Evolutionary conservation across 176 grass and related monocot genomes (phyloP), one percentile per base, ranked within the genome.

Genomic region (Chrysopogon serrulatus): DNA sequence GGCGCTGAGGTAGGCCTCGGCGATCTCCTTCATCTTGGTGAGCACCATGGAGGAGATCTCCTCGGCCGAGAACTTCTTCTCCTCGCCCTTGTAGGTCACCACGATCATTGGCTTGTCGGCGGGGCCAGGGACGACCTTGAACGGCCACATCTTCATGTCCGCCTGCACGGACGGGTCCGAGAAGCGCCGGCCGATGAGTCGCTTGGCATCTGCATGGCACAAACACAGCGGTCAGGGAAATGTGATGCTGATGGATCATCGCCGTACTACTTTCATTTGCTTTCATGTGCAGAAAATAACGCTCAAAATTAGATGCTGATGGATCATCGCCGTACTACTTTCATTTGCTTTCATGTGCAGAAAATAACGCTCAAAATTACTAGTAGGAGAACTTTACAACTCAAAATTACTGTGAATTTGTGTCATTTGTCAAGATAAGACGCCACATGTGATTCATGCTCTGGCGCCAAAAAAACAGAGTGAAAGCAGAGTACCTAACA

Each of bases 1-100:
- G 10, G 26, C 39, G 69, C 88, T 61, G 5, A 98, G 82, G 69
- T 75, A 95, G 0, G 84, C 88, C 88, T 95, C 90, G 0, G 95
- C 95, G 35, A 88, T 88, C 71, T 98, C 91, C 72, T 80, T 86
- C 92, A 98, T 95, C 87, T 98, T 98, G 24, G 19, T 82, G 35
- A 98, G 88, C 23, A 95, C 91, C 95, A 98, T 98, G 84, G 95
- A 93, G 30, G 90, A 95, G 26, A 98, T 98, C 87, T 98, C 92
- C 86, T 98, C 92, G 2, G 95, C 77, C 0, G 88, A 51, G 71
- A 95, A 98, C 65, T 81, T 70, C 82, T 92, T 98, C 86, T 98
- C 90, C 81, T 95, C 90, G 26, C 88, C 92, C 59, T 93, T 95
- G 88, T 91, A 93, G 2, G 68, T 83, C 0, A 98, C 88, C 17